Percentiles rank a stretch among this genome's conserved stretches.
These are phyloP conservation scores for Knufia fluminis DNA, from an alignment of 2,329 filamentous ascomycete genomes.

Conservation along the genomic window DNA sequence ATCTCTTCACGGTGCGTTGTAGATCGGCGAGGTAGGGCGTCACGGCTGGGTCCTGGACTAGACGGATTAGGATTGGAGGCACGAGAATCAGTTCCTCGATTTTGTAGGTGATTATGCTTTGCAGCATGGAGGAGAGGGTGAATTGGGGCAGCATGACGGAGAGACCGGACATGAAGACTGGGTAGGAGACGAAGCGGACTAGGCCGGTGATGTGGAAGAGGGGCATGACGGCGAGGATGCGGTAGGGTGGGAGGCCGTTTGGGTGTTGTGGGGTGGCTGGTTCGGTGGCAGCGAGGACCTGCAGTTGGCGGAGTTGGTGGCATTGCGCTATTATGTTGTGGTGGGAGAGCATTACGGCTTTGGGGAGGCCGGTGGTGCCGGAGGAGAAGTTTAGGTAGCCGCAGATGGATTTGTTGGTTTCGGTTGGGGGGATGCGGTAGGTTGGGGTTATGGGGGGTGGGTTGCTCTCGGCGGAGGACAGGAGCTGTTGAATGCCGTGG, in stretches of 20 bases:
- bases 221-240: constrained; percentile 48
- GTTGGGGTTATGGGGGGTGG: constrained; percentile 35
- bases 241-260: constrained; percentile 31
- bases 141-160: constrained; percentile 57
- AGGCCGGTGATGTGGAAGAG: constrained; percentile 55
- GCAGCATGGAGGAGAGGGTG: constrained; percentile 49
- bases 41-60: constrained; percentile 45
- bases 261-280: neutral
- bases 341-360: constrained; percentile 60
- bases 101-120: constrained; percentile 43
- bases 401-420: constrained; percentile 41
- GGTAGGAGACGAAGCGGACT: constrained; percentile 54
- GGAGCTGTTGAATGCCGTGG: constrained; percentile 31
- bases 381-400: constrained; percentile 60
- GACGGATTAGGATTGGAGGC: constrained; percentile 52
- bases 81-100: constrained; percentile 50
- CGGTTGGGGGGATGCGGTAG: constrained; percentile 42
- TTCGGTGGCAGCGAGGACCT: constrained; percentile 10
- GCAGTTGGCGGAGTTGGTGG: constrained; percentile 47
- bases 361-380: constrained; percentile 70
- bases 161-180: constrained; percentile 53
- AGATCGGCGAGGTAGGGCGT: constrained; percentile 48
- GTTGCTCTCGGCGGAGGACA: constrained; percentile 22
- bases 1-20: constrained; percentile 41
- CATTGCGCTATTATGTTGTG: constrained; percentile 52